A percentile compares a stretch with the other conserved stretches of the same genome.
Conservation (phyloP, 805 yeast species). For the Saccharomycopsis fibuligera region DNA sequence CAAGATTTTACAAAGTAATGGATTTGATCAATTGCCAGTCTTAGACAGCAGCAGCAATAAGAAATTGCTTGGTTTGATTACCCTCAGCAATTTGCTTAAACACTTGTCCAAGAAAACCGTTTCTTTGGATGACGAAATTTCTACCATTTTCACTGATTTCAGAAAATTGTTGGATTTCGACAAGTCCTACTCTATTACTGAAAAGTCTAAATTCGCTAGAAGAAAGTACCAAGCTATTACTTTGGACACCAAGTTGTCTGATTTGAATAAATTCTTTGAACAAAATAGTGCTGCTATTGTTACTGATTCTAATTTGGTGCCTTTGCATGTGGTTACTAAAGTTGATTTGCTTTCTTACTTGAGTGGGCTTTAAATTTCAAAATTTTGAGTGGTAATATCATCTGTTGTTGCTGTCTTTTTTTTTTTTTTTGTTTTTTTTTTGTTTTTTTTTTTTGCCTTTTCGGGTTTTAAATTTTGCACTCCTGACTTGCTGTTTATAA, state of each 20-base stretch:
- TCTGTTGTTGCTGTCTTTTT: background rate
- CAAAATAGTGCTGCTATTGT: constrained; percentile 79
- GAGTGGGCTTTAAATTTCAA: constrained; percentile 4
- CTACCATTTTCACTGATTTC: constrained; percentile 64
- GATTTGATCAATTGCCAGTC: constrained; percentile 83
- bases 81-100: constrained; percentile 66
- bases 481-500: no score
- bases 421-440: background rate
- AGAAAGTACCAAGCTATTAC: constrained; percentile 64
- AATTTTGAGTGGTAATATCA: background rate
- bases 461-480: no score
- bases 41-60: constrained; percentile 43
- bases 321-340: constrained; percentile 81
- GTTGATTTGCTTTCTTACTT: constrained; percentile 64
- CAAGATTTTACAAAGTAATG: constrained; percentile 63
- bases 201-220: constrained; percentile 41
- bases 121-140: constrained; percentile 48
- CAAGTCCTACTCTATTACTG: constrained; percentile 55
- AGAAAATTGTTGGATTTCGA: constrained; percentile 59
- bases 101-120: constrained; percentile 56
- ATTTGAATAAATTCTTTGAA: constrained; percentile 74
- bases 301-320: constrained; percentile 62
- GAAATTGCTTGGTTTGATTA: constrained; percentile 67
- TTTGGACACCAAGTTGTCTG: constrained; percentile 55
- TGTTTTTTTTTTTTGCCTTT: background rate